These are phyloP conservation scores for Posidonia oceanica DNA, from an alignment of 116 monocot genomes.

Conservation along the genomic window DNA sequence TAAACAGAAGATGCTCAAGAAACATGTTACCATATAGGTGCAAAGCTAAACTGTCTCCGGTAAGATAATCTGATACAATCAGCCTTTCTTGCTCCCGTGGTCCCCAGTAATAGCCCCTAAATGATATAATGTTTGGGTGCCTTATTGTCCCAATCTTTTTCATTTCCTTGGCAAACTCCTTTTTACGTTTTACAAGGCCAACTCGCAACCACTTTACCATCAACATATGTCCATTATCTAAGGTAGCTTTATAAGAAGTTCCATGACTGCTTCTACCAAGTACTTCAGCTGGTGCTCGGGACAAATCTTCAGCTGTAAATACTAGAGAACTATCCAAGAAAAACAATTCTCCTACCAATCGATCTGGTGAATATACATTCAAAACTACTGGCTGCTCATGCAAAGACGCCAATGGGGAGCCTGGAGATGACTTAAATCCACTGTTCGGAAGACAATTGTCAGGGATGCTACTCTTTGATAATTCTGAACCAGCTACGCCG, in stretches of 20 bases:
- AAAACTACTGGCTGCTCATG: conserved; percentile 40
- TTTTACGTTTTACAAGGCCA: conserved; percentile 70
- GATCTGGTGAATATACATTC: conserved; percentile 67
- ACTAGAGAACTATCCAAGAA: conserved; percentile 56
- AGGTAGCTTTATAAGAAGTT: conserved; percentile 82
- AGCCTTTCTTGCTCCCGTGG: conserved; percentile 80
- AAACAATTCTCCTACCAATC: conserved; percentile 66
- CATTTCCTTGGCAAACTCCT: conserved; percentile 81
- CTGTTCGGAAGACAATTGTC: conserved; percentile 15
- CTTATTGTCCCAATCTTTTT: conserved; percentile 63
- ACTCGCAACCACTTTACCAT: conserved; percentile 88
- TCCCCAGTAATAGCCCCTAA: conserved; percentile 86
- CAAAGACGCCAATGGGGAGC: conserved; percentile 28
- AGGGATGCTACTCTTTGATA: conserved; percentile 4
- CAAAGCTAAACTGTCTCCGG: conserved; percentile 74
- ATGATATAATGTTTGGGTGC: conserved; percentile 68
- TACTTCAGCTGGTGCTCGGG: conserved; percentile 81
- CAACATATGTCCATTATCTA: conserved; percentile 56
- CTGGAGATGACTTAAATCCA: conserved; percentile 28
- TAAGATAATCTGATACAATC: conserved; percentile 61
- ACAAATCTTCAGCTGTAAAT: conserved; percentile 76
- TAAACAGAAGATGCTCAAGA: background rate
- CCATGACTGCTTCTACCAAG: conserved; percentile 92
- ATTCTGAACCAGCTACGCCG: conserved; percentile 10
- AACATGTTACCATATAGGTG: conserved; percentile 66